Conservation (phyloP, 495 filamentous ascomycete genomes). For the Aspergillus steynii region DNA sequence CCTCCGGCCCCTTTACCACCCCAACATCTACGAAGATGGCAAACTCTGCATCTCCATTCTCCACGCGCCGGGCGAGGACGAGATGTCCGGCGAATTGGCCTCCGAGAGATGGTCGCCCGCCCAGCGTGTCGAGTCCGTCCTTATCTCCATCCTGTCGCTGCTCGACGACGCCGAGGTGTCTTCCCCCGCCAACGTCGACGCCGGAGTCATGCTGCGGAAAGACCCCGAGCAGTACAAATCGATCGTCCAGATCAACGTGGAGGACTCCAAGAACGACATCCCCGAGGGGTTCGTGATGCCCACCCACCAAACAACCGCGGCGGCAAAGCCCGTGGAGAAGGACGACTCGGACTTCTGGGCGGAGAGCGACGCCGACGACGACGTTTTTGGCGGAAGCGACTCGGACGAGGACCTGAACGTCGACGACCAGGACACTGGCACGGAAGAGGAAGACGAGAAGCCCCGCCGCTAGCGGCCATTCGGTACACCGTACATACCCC, state of each 20-base stretch:
- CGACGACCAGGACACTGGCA: conserved; percentile 58
- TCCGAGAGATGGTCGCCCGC: conserved; percentile 90
- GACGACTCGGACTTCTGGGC: conserved; percentile 83
- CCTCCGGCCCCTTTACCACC: conserved; percentile 78
- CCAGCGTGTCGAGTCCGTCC: conserved; percentile 89
- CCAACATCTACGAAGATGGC: conserved; percentile 90
- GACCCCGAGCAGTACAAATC: conserved; percentile 65
- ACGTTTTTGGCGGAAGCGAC: conserved; percentile 75
- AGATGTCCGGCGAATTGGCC: conserved; percentile 86
- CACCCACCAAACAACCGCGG: conserved; percentile 59
- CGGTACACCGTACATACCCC: not conserved
- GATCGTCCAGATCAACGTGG: conserved; percentile 67
- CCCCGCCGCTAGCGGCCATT: not conserved
- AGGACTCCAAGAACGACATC: conserved; percentile 73
- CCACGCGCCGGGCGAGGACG: conserved; percentile 86
- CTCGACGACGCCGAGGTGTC: conserved; percentile 92
- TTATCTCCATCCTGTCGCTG: conserved; percentile 89
- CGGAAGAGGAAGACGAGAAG: conserved; percentile 51
- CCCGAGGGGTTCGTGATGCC: conserved; percentile 84
- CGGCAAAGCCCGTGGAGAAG: conserved; percentile 61
- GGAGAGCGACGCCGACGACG: conserved; percentile 74
- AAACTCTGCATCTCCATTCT: conserved; percentile 96
- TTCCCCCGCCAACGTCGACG: conserved; percentile 94
- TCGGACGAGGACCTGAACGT: conserved; percentile 58
- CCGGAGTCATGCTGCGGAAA: conserved; percentile 80